A percentile compares a stretch with the other conserved stretches of the same genome.
Evolutionary conservation across 352 stramenopile genomes (phyloP).

Genomic region (Globisporangium spiculum): DNA sequence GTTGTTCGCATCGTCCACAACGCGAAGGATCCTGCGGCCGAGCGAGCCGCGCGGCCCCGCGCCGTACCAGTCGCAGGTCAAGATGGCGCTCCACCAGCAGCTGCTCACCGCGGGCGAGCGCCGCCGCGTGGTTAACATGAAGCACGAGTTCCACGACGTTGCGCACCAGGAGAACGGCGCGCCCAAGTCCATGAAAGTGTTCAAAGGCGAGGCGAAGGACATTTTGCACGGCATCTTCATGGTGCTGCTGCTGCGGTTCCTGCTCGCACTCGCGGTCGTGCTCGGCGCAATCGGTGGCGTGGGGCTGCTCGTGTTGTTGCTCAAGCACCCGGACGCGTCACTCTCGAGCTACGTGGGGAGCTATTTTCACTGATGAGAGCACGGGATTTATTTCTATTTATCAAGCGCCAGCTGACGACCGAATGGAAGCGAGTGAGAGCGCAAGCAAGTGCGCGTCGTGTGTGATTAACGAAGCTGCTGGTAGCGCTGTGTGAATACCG

Average conservation of each 20-base stretch:
- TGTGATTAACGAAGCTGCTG: not conserved
- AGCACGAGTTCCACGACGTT: constrained; percentile 31
- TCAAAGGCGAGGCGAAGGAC: constrained; percentile 51
- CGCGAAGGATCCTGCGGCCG: constrained; percentile 8
- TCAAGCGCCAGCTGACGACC: constrained; percentile 4
- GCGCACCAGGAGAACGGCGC: constrained; percentile 44
- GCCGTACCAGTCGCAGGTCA: constrained; percentile 21
- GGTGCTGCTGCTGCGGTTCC: constrained; percentile 51
- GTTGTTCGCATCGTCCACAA: constrained; percentile 2
- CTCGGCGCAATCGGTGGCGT: constrained; percentile 31
- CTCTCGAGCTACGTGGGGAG: constrained; percentile 28
- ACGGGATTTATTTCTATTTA: constrained; percentile 11
- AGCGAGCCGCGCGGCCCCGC: constrained; percentile 3
- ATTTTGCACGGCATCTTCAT: constrained; percentile 66
- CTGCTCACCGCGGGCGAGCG: constrained; percentile 19
- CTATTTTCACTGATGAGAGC: constrained; percentile 11
- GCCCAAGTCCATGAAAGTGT: constrained; percentile 54
- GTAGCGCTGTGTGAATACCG: not conserved
- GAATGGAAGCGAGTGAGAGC: not conserved
- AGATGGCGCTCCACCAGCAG: constrained; percentile 22
- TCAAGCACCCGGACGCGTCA: constrained; percentile 31
- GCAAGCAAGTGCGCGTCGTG: not conserved
- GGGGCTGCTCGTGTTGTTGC: constrained; percentile 33
- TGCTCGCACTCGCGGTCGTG: constrained; percentile 36
- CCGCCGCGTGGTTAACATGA: constrained; percentile 29